phyloP scores from a whole-genome alignment of 208 protist genomes.

The Trypanosoma rangeli region DNA sequence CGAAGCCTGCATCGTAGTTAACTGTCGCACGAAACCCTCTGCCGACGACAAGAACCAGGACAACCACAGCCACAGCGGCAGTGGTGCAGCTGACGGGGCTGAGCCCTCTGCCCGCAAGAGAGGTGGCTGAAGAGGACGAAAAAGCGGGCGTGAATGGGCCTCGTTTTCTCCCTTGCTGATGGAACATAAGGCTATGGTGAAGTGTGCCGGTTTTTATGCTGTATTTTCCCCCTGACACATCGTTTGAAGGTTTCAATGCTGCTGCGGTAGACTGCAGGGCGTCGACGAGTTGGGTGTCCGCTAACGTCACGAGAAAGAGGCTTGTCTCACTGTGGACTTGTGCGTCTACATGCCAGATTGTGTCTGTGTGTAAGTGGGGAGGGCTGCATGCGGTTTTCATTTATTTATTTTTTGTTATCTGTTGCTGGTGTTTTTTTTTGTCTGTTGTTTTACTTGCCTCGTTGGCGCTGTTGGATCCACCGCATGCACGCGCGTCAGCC shows the following conservation, averaged over 20 bases:
- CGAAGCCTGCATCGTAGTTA: background rate
- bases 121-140: slow-evolving; percentile 34
- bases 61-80: background rate
- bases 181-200: slow-evolving; percentile 30
- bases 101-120: slow-evolving; percentile 5
- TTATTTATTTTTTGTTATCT: no score
- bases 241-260: no score
- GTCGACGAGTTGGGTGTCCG: no score
- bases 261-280: no score
- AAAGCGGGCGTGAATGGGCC: slow-evolving; percentile 4
- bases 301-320: no score
- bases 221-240: slow-evolving; percentile 14
- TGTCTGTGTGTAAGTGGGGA: no score
- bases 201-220: slow-evolving; percentile 2
- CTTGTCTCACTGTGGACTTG: no score
- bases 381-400: no score
- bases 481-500: slow-evolving; percentile 3
- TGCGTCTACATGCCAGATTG: no score
- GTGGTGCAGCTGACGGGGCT: background rate
- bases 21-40: background rate
- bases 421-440: slow-evolving; percentile 9
- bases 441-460: slow-evolving; percentile 11
- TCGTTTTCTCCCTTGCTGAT: no score
- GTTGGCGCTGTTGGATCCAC: background rate
- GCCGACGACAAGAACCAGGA: background rate